A percentile compares a stretch with the other conserved stretches of the same genome.
phyloP scores from a whole-genome alignment of 225 moss, liverwort and hornwort genomes.

The Neckera pumila region DNA sequence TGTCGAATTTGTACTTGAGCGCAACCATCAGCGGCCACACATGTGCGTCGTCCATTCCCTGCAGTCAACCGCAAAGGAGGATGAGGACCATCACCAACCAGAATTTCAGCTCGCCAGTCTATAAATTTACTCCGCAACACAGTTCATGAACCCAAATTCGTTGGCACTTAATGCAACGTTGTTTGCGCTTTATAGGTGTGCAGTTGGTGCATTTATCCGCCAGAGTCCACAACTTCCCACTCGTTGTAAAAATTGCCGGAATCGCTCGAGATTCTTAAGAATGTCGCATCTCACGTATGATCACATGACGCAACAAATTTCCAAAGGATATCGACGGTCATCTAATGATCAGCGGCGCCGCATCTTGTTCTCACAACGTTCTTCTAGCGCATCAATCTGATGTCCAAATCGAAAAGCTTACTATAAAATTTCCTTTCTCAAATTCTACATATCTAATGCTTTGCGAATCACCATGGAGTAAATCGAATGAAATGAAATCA shows the following conservation, averaged over 20 bases:
- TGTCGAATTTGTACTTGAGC: constrained; percentile 23
- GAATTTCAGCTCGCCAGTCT: neutral
- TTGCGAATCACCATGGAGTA: neutral
- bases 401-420: neutral
- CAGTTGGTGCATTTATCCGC: neutral
- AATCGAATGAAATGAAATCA: neutral
- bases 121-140: neutral
- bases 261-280: neutral
- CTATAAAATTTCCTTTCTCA: neutral
- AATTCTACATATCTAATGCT: neutral
- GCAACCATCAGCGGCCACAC: constrained; percentile 17
- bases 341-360: neutral
- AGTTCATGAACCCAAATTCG: neutral
- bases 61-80: constrained; percentile 4
- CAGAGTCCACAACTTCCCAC: neutral
- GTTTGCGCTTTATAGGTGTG: neutral
- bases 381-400: neutral
- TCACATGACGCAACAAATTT: neutral
- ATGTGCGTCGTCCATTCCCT: constrained; percentile 34
- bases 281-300: neutral
- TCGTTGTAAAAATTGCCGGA: neutral
- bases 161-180: neutral
- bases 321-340: neutral
- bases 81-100: neutral
- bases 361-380: neutral